These are phyloP conservation scores for Macrophomina pseudophaseolina DNA, from an alignment of 2,329 filamentous ascomycete species.

Conservation along the genomic window DNA sequence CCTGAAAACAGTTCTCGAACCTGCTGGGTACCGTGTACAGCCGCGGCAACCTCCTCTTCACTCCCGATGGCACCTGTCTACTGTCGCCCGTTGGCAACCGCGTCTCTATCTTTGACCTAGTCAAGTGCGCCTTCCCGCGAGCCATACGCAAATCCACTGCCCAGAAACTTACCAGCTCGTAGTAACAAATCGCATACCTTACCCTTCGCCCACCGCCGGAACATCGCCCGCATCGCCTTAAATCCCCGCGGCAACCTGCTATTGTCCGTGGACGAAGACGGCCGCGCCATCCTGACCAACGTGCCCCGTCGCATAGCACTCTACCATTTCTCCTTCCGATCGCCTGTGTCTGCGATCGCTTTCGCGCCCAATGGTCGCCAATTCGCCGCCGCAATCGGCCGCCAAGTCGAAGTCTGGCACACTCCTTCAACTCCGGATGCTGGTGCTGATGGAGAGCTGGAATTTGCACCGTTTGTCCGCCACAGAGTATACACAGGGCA, in stretches of 20 bases:
- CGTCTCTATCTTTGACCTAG: conserved; percentile 93
- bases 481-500: conserved; percentile 87
- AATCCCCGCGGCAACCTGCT: conserved; percentile 90
- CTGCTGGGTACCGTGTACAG: conserved; percentile 97
- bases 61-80: conserved; percentile 91
- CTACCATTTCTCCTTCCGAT: conserved; percentile 94
- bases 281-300: conserved; percentile 90
- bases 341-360: conserved; percentile 78
- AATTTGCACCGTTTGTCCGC: conserved; percentile 92
- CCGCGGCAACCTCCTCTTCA: conserved; percentile 96
- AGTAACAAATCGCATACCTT: conserved; percentile 89
- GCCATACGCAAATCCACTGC: neutral
- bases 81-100: conserved; percentile 96
- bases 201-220: conserved; percentile 90
- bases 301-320: conserved; percentile 83
- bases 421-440: conserved; percentile 88
- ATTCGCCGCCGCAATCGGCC: conserved; percentile 86
- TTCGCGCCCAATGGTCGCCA: conserved; percentile 91
- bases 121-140: conserved; percentile 68
- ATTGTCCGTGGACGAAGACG: conserved; percentile 92
- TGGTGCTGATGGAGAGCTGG: conserved; percentile 78
- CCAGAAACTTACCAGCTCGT: conserved; percentile 11
- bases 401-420: conserved; percentile 93
- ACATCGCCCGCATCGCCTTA: conserved; percentile 86
- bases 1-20: conserved; percentile 80